Evolutionary conservation across 768 basidiomycete genomes (phyloP), one percentile per base, ranked within the genome.

Genomic region (Termitomyces eurrhizus): DNA sequence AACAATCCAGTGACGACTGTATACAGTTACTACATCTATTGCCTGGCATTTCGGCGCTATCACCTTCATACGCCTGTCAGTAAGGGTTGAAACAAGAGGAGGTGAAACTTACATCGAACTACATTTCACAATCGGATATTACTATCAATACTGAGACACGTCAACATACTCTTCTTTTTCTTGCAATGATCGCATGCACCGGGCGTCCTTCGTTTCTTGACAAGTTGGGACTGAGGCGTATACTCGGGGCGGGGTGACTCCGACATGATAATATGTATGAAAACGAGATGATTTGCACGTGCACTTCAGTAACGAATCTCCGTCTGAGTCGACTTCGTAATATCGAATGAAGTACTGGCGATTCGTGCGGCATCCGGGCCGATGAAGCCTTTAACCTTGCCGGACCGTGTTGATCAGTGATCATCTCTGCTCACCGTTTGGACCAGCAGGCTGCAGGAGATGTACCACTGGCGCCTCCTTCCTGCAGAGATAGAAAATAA

Each of bases 171-270:
- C 72, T 91, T 92, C 79, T 89, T 90, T 54, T 81, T 75, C 65
- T 88, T 80, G 72, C 90, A 92, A 7, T 83, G 74, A 67, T 90
- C 89, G 73, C 89, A 92, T 18, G 88, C 88, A 35, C 88, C 80
- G 62, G 83, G 84, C 52, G 85, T 81, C 62, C 82, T 76, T 41
- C 84, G 72, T 68, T 84, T 85, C 76, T 86, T 87, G 48, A 61
- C 18, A 48, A 39, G 37, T 39, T 64, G 39, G 21, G 56, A 37
- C 36, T 55, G 56, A 13, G 46, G 29, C 12, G 13, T 14, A 50
- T 26, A 32, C 36, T 60, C 57, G 41, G 53, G 8, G 52, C 32
- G 39, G 7, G 55, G 37, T 48, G 50, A 39, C 32, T 57, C 55
- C 24, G 51, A 57, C 64, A 64, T 44, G 42, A 42, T 42, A n/a